Evolutionary conservation across 495 filamentous ascomycete genomes (phyloP).

Genomic region (Amorphotheca resinae): DNA sequence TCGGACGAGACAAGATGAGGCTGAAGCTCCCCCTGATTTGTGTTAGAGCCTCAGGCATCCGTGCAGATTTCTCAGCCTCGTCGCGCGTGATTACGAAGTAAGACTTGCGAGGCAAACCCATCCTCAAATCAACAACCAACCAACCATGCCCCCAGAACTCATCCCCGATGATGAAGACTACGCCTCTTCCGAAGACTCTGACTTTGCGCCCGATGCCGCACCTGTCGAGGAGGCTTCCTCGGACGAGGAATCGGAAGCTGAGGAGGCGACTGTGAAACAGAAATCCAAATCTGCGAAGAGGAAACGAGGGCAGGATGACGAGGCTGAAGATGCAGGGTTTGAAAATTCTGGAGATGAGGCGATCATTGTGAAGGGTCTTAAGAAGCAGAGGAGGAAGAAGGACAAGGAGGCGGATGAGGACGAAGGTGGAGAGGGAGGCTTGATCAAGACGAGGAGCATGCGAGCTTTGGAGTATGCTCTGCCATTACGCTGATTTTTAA

Average conservation of each 20-base stretch:
- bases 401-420: constrained; percentile 39
- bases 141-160: constrained; percentile 19
- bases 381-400: constrained; percentile 41
- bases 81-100: no score
- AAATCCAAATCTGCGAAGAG: constrained; percentile 19
- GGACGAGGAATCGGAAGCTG: constrained; percentile 31
- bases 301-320: constrained; percentile 28
- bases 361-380: constrained; percentile 49
- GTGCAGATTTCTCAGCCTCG: neutral
- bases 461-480: constrained; percentile 41
- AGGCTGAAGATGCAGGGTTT: constrained; percentile 33
- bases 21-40: no score
- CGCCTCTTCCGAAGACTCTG: constrained; percentile 60
- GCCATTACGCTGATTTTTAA: neutral
- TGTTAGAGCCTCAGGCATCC: neutral
- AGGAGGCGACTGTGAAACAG: constrained; percentile 16
- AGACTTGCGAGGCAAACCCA: neutral
- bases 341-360: constrained; percentile 70
- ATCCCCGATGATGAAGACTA: constrained; percentile 37
- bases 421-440: constrained; percentile 59
- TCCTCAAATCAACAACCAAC: neutral
- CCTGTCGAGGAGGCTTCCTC: constrained; percentile 28
- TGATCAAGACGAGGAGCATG: constrained; percentile 73
- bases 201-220: constrained; percentile 50
- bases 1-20: no score